phyloP scores from a whole-genome alignment of 345 rosid species.

The Luvunga scandens region DNA sequence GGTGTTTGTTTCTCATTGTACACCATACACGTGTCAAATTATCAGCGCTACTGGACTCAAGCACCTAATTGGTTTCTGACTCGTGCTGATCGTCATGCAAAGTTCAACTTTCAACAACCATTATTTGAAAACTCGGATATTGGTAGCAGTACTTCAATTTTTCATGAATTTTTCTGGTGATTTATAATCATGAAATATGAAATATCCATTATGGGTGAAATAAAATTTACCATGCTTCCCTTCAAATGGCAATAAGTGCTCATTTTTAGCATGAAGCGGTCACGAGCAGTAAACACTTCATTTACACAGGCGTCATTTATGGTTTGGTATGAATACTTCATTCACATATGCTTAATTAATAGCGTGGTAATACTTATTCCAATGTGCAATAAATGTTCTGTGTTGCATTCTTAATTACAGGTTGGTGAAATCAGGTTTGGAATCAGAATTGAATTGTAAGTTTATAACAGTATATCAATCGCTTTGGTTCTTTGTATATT shows the following conservation, averaged over 20 bases:
- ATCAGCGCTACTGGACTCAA: neutral
- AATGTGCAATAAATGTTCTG: neutral
- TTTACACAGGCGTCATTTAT: neutral
- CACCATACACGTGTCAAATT: neutral
- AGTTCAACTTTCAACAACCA: neutral
- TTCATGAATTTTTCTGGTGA: neutral
- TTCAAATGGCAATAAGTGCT: neutral
- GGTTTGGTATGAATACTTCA: neutral
- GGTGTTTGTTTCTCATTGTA: neutral
- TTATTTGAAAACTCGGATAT: neutral
- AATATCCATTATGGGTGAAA: too few species aligned
- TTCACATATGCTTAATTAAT: neutral
- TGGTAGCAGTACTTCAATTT: neutral
- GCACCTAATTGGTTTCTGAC: neutral
- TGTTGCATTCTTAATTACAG: too few species aligned
- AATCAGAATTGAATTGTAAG: too few species aligned
- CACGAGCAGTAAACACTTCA: neutral
- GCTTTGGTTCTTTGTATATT: too few species aligned
- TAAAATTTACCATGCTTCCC: neutral
- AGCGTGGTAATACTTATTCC: neutral
- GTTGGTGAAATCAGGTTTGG: too few species aligned
- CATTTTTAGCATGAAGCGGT: neutral
- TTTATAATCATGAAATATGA: too few species aligned
- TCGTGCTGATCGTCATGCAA: neutral
- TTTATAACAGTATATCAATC: too few species aligned